Evolutionary conservation across 805 yeast genomes (phyloP).

Genomic region (Candida andamanensis): DNA sequence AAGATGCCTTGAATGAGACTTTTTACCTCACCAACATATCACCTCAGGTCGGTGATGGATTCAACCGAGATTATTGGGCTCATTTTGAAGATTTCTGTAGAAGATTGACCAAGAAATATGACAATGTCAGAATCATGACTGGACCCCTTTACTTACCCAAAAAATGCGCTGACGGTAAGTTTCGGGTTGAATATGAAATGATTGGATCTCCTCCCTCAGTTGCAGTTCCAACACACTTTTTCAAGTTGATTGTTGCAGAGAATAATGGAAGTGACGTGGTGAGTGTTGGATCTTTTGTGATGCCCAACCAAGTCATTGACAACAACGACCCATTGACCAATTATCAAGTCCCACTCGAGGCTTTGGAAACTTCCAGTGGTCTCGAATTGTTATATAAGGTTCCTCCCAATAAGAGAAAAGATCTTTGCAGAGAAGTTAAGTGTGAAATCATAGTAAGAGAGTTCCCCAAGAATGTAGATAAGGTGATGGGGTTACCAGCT

Average conservation of each 20-base stretch:
- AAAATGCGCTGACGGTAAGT: constrained; percentile 76
- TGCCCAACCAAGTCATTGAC: constrained; percentile 80
- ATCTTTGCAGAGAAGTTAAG: constrained; percentile 72
- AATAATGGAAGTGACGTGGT: constrained; percentile 36
- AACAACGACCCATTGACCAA: constrained; percentile 65
- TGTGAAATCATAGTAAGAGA: constrained; percentile 83
- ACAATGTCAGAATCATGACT: constrained; percentile 78
- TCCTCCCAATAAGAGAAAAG: constrained; percentile 50
- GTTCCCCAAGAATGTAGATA: constrained; percentile 45
- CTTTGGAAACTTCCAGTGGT: constrained; percentile 84
- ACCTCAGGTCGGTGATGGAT: constrained; percentile 97
- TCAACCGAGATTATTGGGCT: constrained; percentile 96
- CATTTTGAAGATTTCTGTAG: constrained; percentile 89
- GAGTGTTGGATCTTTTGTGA: constrained; percentile 86
- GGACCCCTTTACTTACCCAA: constrained; percentile 92
- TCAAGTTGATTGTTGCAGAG: constrained; percentile 86
- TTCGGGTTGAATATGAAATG: constrained; percentile 79
- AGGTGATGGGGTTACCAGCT: constrained; percentile 10
- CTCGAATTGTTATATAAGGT: constrained; percentile 70
- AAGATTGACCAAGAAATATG: constrained; percentile 64
- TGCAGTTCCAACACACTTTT: constrained; percentile 97
- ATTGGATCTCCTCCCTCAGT: constrained; percentile 95
- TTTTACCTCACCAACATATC: constrained; percentile 85
- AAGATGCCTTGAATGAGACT: constrained; percentile 92
- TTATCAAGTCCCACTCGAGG: constrained; percentile 86